Percentiles rank a stretch among this genome's conserved stretches.
These are phyloP conservation scores for Botrytis cinerea DNA, from an alignment of 2,329 filamentous ascomycete species.

Conservation along the genomic window DNA sequence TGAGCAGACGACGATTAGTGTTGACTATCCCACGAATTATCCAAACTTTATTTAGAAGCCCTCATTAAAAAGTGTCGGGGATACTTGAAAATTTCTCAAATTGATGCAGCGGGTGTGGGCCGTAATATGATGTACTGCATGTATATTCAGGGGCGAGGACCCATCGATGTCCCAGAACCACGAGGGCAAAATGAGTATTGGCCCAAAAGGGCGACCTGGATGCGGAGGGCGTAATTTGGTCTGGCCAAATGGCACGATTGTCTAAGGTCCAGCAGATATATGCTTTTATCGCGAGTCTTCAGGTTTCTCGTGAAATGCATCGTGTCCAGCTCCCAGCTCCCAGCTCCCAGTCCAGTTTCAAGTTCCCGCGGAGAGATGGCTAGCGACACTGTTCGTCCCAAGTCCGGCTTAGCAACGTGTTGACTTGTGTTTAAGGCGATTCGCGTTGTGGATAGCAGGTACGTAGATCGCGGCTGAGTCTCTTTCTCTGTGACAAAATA, in stretches of 20 bases:
- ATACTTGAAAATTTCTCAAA: slow-evolving; percentile 2
- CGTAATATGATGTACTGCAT: background rate
- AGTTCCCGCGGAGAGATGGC: too few relatives aligned
- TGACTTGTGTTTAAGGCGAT: background rate
- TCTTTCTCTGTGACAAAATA: slow-evolving; percentile 7
- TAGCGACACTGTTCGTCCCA: background rate
- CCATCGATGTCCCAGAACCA: slow-evolving; percentile 23
- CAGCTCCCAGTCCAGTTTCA: too few relatives aligned
- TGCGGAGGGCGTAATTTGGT: slow-evolving; percentile 21
- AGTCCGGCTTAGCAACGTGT: background rate
- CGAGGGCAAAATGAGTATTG: slow-evolving; percentile 15
- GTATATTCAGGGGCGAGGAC: slow-evolving; percentile 21
- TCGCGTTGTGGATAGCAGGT: background rate
- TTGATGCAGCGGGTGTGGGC: background rate
- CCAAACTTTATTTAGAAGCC: slow-evolving; percentile 6
- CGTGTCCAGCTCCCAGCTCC: background rate
- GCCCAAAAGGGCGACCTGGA: slow-evolving; percentile 6
- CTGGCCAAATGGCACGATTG: slow-evolving; percentile 6
- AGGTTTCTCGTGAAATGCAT: background rate
- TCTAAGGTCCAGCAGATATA: background rate
- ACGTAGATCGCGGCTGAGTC: slow-evolving; percentile 12
- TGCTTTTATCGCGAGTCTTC: background rate
- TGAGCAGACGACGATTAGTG: background rate
- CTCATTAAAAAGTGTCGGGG: slow-evolving; percentile 7
- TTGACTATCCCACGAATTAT: background rate